Base-by-base conservation (phyloP, 2,329 filamentous ascomycete species). In the Huntiella decipiens region DNA sequence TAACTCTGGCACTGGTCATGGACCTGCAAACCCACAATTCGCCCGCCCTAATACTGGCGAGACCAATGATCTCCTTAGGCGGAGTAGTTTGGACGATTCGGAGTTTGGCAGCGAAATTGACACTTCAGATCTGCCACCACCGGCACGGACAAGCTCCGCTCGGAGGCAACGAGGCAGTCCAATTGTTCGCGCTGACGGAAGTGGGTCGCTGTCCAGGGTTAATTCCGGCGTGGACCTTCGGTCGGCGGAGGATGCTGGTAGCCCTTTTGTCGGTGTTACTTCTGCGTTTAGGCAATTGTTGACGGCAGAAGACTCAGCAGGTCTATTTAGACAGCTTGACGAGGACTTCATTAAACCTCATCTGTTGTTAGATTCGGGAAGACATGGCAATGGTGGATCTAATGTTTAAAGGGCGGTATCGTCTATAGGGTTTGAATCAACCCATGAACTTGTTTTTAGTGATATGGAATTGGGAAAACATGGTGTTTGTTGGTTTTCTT, bases 291-390 rank as follows among this genome's bases (percentile, higher is more conserved):
- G 78, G 47, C 82, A 88, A 57, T 66, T 98, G 6, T 77, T 93
- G 53, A 82, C 81, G 12, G 73, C 81, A 1, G 85, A 93, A 43
- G 91, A 98, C 59, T 86, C 92, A 38, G 82, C 83, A 7, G 85
- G 82, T 39, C 75, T 92, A 63, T 93, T 98, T 61, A 79, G 78
- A 53, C 87, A 94, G 62, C 66, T 98, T 50, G 91, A 98, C 59
- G 91, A 98, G 61, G 85, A 87, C 50, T 95, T 86, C 60, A 87
- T 96, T 61, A 96, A 96, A 67, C 88, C 88, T 13, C 83, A 79
- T 57, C 63, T 96, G 46, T 62, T 96, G 52, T 70, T 96, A 15
- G 87, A 95, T 62, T 46, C 47, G 11, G 47, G 44, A 17, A 48
- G 17, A 39, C 43, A 49, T 37, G 43, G 54, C 19, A 51, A 53